Conservation (phyloP, 495 filamentous ascomycete species). For the Podospora bellae-mahoneyi region DNA sequence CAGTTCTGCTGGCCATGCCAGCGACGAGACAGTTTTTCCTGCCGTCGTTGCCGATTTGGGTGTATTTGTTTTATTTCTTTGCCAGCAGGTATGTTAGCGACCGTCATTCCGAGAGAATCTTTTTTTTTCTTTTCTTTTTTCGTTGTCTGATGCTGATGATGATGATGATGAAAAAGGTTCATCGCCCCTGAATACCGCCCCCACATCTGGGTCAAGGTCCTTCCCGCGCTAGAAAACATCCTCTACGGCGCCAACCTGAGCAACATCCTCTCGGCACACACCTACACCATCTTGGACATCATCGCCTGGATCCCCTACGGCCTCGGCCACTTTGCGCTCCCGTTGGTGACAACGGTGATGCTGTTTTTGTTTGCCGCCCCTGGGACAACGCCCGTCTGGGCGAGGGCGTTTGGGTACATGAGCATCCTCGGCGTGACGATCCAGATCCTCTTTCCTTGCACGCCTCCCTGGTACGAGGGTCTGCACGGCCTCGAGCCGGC, state of each 20-base stretch:
- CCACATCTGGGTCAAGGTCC: slow-evolving; percentile 88
- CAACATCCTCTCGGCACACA: slow-evolving; percentile 89
- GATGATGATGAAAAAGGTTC: slow-evolving; percentile 46
- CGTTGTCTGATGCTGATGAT: not conserved
- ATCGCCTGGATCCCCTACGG: slow-evolving; percentile 94
- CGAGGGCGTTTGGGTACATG: slow-evolving; percentile 85
- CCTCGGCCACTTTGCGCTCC: slow-evolving; percentile 79
- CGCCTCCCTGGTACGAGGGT: slow-evolving; percentile 94
- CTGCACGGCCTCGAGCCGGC: slow-evolving; percentile 79
- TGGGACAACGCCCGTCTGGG: slow-evolving; percentile 79
- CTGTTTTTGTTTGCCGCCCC: slow-evolving; percentile 88
- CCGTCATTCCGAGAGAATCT: too few relatives aligned
- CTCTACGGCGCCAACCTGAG: slow-evolving; percentile 93
- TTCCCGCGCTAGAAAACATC: slow-evolving; percentile 95
- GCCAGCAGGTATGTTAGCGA: slow-evolving; percentile 68
- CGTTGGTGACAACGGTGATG: slow-evolving; percentile 66
- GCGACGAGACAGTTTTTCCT: slow-evolving; percentile 87
- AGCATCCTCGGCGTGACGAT: slow-evolving; percentile 80
- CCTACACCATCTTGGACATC: slow-evolving; percentile 73
- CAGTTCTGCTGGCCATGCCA: slow-evolving; percentile 73
- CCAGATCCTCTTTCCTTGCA: slow-evolving; percentile 87
- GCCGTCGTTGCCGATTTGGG: slow-evolving; percentile 77
- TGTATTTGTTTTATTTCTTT: slow-evolving; percentile 86
- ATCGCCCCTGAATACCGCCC: slow-evolving; percentile 81
- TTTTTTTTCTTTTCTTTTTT: too few relatives aligned